Evolutionary conservation across 495 filamentous ascomycete species (phyloP).

Genomic region (Penicillium samsonianum): DNA sequence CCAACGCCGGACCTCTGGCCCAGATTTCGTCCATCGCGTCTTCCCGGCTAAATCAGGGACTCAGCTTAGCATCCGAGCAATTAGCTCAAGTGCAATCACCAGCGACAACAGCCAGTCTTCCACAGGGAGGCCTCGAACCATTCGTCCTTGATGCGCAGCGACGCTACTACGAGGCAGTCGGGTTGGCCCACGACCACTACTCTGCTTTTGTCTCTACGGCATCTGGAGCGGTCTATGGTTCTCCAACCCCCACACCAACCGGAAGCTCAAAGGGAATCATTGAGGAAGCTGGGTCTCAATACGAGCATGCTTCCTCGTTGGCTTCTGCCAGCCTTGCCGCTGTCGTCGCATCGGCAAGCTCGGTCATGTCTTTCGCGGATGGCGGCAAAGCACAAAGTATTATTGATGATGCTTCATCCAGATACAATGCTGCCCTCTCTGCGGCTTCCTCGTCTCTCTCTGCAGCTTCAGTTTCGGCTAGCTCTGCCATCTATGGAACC

Average conservation of each 20-base stretch:
- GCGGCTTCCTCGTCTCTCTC: slow-evolving; percentile 48
- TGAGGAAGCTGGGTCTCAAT: slow-evolving; percentile 49
- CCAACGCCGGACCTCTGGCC: slow-evolving; percentile 50
- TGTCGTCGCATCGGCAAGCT: slow-evolving; percentile 49
- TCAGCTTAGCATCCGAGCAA: slow-evolving; percentile 64
- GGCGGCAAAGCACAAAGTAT: slow-evolving; percentile 42
- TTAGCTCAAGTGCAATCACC: slow-evolving; percentile 60
- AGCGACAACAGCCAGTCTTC: slow-evolving; percentile 57
- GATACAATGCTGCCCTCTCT: slow-evolving; percentile 50
- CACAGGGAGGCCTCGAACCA: slow-evolving; percentile 48
- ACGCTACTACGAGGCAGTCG: slow-evolving; percentile 76
- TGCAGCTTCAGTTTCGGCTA: slow-evolving; percentile 57
- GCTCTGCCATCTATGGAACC: slow-evolving; percentile 46
- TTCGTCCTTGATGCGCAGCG: slow-evolving; percentile 62
- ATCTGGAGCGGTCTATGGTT: slow-evolving; percentile 56
- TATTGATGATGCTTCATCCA: slow-evolving; percentile 50
- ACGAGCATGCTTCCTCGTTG: slow-evolving; percentile 46
- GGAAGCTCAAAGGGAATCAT: slow-evolving; percentile 38
- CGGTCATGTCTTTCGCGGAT: slow-evolving; percentile 43
- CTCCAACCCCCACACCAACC: slow-evolving; percentile 47
- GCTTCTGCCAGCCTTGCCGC: slow-evolving; percentile 52
- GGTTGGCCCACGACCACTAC: slow-evolving; percentile 75
- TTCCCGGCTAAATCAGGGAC: slow-evolving; percentile 62
- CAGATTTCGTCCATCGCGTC: slow-evolving; percentile 66
- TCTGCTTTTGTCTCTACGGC: slow-evolving; percentile 70